Evolutionary conservation across 305 asterid species (phyloP), one percentile per base, ranked within the genome.

Genomic region (Plantago coronopus): DNA sequence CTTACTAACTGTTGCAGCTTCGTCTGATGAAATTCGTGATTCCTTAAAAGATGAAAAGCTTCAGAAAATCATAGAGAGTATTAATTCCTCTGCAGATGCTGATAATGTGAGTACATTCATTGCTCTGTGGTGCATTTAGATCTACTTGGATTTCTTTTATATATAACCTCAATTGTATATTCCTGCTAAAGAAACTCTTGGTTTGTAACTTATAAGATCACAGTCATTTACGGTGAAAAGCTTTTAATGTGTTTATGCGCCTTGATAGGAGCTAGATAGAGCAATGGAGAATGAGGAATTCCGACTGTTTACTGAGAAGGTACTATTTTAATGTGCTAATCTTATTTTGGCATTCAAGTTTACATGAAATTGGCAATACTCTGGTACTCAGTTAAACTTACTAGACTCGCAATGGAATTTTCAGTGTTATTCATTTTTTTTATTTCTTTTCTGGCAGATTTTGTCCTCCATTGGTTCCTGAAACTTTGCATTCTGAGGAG

Each of bases 11-110:
- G 17, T 45, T 63, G 77, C 82, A 90, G 97, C 86, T 68, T 65
- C 87, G 17, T 85, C 94, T 31, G 61, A 70, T 55, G 91, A 91
- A 78, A 91, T 91, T 34, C 79, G 78, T 9, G 85, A 84, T 54
- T 69, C 81, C 14, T 6, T 86, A 31, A 81, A 79, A 78, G 74
- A 78, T 37, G 79, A 85, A 66, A 75, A 72, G 65, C 88, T 91
- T 50, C 88, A 69, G 69, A 83, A 74, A 65, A 78, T 85, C 38
- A 72, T 88, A 73, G 31, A 21, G 59, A 17, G 47, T 53, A 68
- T 90, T 42, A 87, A 79, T 61, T 62, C 69, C 61, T 83, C 96
- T 20, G 59, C 72, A 38, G 75, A 83, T 61, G 85, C 91, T 12
- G 85, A 80, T 54, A 72, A 65, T 51, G 97, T 87, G 77, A 74